Percentiles rank a stretch among this genome's conserved stretches.
These are phyloP conservation scores for Beauveria scarabaeidicola DNA, from an alignment of 2,329 filamentous ascomycete species.

Conservation along the genomic window DNA sequence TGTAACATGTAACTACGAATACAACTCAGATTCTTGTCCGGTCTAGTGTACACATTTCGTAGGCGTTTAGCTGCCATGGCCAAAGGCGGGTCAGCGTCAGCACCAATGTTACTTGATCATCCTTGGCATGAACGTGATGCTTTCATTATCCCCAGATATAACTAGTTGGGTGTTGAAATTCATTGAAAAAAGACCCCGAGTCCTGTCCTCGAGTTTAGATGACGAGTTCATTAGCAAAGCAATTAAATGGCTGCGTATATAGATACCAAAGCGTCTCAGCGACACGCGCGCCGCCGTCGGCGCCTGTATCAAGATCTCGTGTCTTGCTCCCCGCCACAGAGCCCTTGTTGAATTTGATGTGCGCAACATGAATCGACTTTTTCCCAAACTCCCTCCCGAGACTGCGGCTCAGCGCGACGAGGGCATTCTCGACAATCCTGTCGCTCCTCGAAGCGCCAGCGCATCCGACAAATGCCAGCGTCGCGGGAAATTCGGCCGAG, in stretches of 20 bases:
- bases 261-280: conserved; percentile 9
- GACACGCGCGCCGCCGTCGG: background rate
- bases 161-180: background rate
- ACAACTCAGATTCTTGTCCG: no score
- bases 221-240: conserved; percentile 8
- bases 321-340: background rate
- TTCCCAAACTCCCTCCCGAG: conserved; percentile 4
- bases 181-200: background rate
- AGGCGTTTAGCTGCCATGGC: background rate
- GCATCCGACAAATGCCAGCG: background rate
- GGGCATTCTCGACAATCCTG: conserved; percentile 2
- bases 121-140: background rate
- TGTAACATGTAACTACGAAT: no score
- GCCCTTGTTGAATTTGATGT: background rate
- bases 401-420: conserved; percentile 11
- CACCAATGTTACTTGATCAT: background rate
- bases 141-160: background rate
- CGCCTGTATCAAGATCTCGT: background rate
- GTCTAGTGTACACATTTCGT: no score
- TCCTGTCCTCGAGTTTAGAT: background rate
- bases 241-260: conserved; percentile 8
- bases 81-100: background rate
- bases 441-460: background rate
- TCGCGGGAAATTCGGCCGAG: background rate
- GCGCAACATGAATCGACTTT: conserved; percentile 5